Evolutionary conservation across 108 stramenopile genomes (phyloP).

Genomic region (Aurantiochytrium sp.): DNA sequence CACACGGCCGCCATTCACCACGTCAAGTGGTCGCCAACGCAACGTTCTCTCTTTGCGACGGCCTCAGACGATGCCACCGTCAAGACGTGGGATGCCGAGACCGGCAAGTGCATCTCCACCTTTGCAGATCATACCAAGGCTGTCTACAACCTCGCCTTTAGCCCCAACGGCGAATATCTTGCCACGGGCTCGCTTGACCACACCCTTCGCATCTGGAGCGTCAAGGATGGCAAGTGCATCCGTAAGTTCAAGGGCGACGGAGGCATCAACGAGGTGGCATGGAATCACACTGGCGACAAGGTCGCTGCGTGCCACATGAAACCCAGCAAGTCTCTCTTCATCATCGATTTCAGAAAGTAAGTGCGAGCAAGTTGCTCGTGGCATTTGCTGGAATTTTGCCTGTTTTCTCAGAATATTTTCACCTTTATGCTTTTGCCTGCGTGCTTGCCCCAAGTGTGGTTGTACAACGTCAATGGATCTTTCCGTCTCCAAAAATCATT

Average conservation of each 20-base stretch:
- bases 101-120: neutral
- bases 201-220: neutral
- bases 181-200: neutral
- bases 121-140: neutral
- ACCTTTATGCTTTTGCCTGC: too few relatives aligned
- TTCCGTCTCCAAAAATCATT: too few relatives aligned
- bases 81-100: neutral
- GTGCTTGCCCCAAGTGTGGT: too few relatives aligned
- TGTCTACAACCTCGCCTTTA: neutral
- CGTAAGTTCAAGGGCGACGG: neutral
- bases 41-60: neutral
- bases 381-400: too few relatives aligned
- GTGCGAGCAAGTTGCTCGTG: neutral
- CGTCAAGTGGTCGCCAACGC: conserved; percentile 19
- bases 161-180: neutral
- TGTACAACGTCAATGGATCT: too few relatives aligned
- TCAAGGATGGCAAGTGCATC: neutral
- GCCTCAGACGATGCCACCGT: conserved; percentile 15
- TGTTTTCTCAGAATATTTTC: too few relatives aligned
- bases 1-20: conserved; percentile 13
- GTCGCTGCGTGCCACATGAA: neutral
- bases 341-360: neutral
- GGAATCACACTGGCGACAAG: conserved; percentile 13
- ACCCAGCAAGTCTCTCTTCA: neutral
- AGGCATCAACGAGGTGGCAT: neutral